These are phyloP conservation scores for Scalesia atractyloides DNA, from an alignment of 129 eudicot genomes.

Conservation along the genomic window DNA sequence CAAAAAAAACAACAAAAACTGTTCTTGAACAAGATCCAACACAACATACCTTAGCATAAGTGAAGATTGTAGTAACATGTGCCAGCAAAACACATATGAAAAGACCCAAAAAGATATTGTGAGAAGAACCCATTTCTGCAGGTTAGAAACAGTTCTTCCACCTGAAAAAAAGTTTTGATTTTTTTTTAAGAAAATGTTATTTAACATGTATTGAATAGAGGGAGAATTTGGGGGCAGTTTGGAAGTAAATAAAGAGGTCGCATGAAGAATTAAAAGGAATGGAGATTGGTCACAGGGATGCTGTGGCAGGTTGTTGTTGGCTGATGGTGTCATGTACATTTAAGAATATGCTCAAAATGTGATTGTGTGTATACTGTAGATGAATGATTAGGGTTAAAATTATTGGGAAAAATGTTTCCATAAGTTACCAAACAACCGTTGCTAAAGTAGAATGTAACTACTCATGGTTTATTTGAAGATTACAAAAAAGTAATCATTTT, in stretches of 20 bases:
- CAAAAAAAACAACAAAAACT: not conserved
- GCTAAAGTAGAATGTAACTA: not conserved
- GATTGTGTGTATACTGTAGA: not conserved
- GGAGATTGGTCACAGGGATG: conserved; percentile 48
- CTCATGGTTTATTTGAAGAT: not conserved
- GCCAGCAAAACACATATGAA: conserved; percentile 38
- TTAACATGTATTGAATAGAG: not conserved
- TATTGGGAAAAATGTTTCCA: not conserved
- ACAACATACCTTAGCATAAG: conserved; percentile 54
- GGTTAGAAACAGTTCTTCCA: conserved; percentile 13
- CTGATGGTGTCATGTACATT: conserved; percentile 5
- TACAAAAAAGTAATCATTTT: not conserved
- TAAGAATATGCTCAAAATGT: not conserved
- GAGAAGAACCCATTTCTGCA: conserved; percentile 50
- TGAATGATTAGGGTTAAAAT: not conserved
- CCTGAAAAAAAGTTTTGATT: not conserved
- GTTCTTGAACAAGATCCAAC: not conserved
- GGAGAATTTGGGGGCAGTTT: not conserved
- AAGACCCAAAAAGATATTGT: conserved; percentile 35
- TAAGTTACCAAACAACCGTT: not conserved
- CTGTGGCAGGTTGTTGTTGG: conserved; percentile 17
- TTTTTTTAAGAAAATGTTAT: not conserved
- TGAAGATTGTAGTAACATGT: conserved; percentile 22
- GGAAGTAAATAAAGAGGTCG: conserved; percentile 25
- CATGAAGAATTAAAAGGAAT: conserved; percentile 19